These are phyloP conservation scores for Durotheca rogersii DNA, from an alignment of 495 filamentous ascomycete genomes.

Conservation along the genomic window DNA sequence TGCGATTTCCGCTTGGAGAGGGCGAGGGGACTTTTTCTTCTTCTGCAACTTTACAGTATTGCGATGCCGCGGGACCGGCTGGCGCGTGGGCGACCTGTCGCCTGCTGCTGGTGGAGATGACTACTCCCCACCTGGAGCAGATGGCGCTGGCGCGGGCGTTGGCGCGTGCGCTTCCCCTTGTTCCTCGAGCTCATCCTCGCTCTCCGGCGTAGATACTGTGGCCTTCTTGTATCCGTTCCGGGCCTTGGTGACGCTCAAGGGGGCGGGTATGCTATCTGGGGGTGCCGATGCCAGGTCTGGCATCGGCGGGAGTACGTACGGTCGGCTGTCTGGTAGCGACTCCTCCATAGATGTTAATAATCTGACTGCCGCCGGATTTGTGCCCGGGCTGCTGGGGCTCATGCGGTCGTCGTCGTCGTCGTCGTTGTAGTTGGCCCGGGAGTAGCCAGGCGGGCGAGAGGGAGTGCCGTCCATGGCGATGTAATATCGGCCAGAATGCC, in stretches of 20 bases:
- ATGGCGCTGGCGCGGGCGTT: background rate
- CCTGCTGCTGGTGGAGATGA: slow-evolving; percentile 12
- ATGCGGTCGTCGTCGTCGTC: slow-evolving; percentile 49
- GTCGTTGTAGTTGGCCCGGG: slow-evolving; percentile 51
- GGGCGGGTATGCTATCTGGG: slow-evolving; percentile 29
- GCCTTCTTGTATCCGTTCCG: slow-evolving; percentile 20
- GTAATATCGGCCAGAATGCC: slow-evolving; percentile 29
- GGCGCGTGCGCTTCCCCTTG: slow-evolving; percentile 35
- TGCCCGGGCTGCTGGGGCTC: slow-evolving; percentile 33
- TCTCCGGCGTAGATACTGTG: slow-evolving; percentile 35
- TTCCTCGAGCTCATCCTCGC: slow-evolving; percentile 33
- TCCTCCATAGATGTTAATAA: slow-evolving; percentile 56
- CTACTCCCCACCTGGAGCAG: slow-evolving; percentile 15
- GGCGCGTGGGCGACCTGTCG: slow-evolving; percentile 14
- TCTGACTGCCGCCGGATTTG: slow-evolving; percentile 46
- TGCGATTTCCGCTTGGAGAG: slow-evolving; percentile 10
- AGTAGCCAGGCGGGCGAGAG: slow-evolving; percentile 46
- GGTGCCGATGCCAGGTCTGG: slow-evolving; percentile 16
- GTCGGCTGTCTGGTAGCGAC: slow-evolving; percentile 34
- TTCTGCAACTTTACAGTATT: slow-evolving; percentile 50
- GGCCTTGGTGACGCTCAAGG: slow-evolving; percentile 29
- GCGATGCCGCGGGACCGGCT: slow-evolving; percentile 22
- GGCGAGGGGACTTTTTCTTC: slow-evolving; percentile 27
- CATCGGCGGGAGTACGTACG: slow-evolving; percentile 46
- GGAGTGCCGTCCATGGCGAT: slow-evolving; percentile 50